These are phyloP conservation scores for Cordyceps pruinosa DNA, from an alignment of 2,329 filamentous ascomycete species.

Conservation along the genomic window DNA sequence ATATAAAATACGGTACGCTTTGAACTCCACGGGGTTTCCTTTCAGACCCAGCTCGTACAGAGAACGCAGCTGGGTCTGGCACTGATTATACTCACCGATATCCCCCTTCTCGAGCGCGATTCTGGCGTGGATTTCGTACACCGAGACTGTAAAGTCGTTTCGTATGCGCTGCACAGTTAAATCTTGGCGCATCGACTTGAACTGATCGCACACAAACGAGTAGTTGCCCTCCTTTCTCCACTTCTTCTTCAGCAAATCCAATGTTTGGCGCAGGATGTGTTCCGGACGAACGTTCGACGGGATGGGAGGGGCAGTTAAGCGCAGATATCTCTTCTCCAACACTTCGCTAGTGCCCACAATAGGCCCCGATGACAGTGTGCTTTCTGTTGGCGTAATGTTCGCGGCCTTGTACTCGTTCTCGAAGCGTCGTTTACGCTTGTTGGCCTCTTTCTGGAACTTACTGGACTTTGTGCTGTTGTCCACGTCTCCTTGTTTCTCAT, in stretches of 20 bases:
- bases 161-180: constrained; percentile 96
- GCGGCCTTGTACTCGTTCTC: constrained; percentile 57
- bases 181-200: constrained; percentile 97
- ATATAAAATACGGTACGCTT: constrained; percentile 98
- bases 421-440: constrained; percentile 85
- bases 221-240: constrained; percentile 94
- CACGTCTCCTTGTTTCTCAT: constrained; percentile 34
- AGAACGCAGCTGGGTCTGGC: constrained; percentile 92
- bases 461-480: constrained; percentile 54
- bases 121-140: constrained; percentile 95
- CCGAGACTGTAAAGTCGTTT: constrained; percentile 90
- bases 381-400: constrained; percentile 50
- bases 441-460: constrained; percentile 90
- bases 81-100: constrained; percentile 99
- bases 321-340: constrained; percentile 91
- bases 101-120: constrained; percentile 98
- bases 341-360: constrained; percentile 78
- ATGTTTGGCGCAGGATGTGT: constrained; percentile 68
- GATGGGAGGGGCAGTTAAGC: constrained; percentile 83
- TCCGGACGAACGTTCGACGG: constrained; percentile 84
- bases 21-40: constrained; percentile 90
- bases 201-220: constrained; percentile 96
- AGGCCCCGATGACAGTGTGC: constrained; percentile 55
- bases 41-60: constrained; percentile 82
- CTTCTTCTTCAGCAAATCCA: constrained; percentile 87